Conservation (phyloP, 345 rosid species). For the Sonneratia caseolaris region DNA sequence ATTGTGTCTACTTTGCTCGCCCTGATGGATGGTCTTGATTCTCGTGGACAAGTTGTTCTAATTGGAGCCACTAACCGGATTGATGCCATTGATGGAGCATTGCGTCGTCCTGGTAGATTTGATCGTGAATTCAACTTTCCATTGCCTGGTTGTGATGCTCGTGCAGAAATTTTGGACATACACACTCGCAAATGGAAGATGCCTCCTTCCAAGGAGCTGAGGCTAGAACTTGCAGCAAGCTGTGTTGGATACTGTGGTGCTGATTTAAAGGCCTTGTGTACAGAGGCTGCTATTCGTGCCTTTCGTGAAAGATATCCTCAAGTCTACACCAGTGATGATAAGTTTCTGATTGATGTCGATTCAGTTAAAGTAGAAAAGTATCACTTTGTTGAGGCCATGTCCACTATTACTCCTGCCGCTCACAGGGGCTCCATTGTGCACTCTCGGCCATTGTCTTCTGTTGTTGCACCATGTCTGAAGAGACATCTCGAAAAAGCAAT, state of each 20-base stretch:
- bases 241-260: slow-evolving; percentile 99
- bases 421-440: slow-evolving; percentile 95
- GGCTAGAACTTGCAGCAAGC: slow-evolving; percentile 85
- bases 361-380: slow-evolving; percentile 74
- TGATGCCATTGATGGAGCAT: slow-evolving; percentile 99
- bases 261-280: slow-evolving; percentile 90
- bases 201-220: slow-evolving; percentile 81
- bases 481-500: slow-evolving; percentile 76
- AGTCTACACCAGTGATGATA: slow-evolving; percentile 96
- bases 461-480: slow-evolving; percentile 84
- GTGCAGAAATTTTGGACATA: slow-evolving; percentile 88
- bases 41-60: slow-evolving; percentile 99
- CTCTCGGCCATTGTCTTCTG: slow-evolving; percentile 87
- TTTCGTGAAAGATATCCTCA: slow-evolving; percentile 98
- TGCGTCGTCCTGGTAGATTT: slow-evolving; percentile 98
- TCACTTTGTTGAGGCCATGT: slow-evolving; percentile 94
- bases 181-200: slow-evolving; percentile 97
- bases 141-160: slow-evolving; percentile 96
- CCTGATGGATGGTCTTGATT: slow-evolving; percentile 99
- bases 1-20: slow-evolving; percentile 98
- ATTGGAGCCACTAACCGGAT: slow-evolving; percentile 99
- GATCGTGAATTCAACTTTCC: slow-evolving; percentile 98
- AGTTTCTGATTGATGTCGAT: slow-evolving; percentile 87
- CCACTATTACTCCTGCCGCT: slow-evolving; percentile 96
- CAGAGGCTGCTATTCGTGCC: slow-evolving; percentile 98